Percentiles rank a stretch among this genome's conserved stretches.
Evolutionary conservation across 1,284 basidiomycete genomes (phyloP).

Genomic region (Cryptococcus hybrid): DNA sequence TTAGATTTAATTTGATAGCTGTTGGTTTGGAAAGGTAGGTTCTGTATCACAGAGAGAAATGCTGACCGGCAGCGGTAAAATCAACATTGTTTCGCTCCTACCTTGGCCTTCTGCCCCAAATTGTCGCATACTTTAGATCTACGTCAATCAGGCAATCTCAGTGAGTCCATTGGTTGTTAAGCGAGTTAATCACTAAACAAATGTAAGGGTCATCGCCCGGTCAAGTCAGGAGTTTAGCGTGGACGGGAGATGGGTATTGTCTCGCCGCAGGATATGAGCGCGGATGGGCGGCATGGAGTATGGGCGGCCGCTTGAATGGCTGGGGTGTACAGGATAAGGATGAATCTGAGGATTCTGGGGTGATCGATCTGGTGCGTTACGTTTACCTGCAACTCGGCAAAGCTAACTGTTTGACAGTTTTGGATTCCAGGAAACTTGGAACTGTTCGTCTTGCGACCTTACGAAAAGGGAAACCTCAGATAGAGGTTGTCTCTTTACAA

Average conservation of each 20-base stretch:
- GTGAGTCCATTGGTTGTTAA: constrained; percentile 5
- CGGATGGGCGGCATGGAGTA: constrained; percentile 90
- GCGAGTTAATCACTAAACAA: constrained; percentile 1
- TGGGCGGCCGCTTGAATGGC: constrained; percentile 72
- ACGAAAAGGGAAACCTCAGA: constrained; percentile 10
- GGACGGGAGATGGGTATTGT: constrained; percentile 94
- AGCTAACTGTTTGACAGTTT: constrained; percentile 57
- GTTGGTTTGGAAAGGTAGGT: constrained; percentile 62
- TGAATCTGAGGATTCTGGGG: constrained; percentile 51
- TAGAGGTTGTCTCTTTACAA: constrained; percentile 87
- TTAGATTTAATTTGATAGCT: constrained; percentile 78
- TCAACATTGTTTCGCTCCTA: constrained; percentile 56
- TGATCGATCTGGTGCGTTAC: constrained; percentile 40
- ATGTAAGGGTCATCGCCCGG: constrained; percentile 56
- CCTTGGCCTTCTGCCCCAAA: constrained; percentile 23
- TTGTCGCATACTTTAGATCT: constrained; percentile 31
- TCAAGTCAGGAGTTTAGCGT: constrained; percentile 71
- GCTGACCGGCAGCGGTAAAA: constrained; percentile 47
- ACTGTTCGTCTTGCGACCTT: constrained; percentile 62
- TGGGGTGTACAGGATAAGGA: constrained; percentile 58
- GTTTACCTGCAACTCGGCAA: neutral
- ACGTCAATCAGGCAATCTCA: constrained; percentile 41
- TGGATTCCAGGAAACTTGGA: constrained; percentile 91
- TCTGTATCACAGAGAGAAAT: constrained; percentile 26
- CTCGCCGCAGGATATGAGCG: constrained; percentile 91